Evolutionary conservation across 2,329 filamentous ascomycete genomes (phyloP), one percentile per base, ranked within the genome.

Genomic region (Claviceps arundinis): DNA sequence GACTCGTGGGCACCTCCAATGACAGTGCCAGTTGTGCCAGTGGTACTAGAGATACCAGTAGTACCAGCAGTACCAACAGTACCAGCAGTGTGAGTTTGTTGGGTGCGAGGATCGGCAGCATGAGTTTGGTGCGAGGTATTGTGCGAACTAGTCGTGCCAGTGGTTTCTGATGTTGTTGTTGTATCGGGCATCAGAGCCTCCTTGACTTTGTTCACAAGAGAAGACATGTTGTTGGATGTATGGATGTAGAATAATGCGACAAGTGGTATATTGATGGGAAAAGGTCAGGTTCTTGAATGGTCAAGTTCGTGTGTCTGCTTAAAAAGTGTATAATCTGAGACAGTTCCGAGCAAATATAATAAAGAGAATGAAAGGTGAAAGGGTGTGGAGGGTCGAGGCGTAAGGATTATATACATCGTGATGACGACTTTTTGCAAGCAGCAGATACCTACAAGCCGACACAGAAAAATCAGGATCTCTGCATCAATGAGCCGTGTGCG

Each of bases 181-280:
- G 73, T 69, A 65, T 74, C 70, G 55, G 69, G 66, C 60, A 69
- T 62, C 54, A 80, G 64, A 56, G 70, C 74, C 4, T 80, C 75
- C 73, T 80, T 80, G 64, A 79, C 72, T 68, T 80, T 80, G 71
- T 80, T 74, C 62, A 79, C 65, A 61, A 81, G 68, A 59, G 67
- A 66, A 65, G 77, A 78, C 77, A 80, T 81, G 62, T 43, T 34
- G 54, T 44, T 24, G 48, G 52, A 26, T 47, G 14, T 50, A 42
- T 24, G 48, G 52, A 26, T 47, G 14, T 50, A 42, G 41, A 17
- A 26, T n/a, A 42, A 26, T 2, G 8, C 9, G 47, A 22, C 30
- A 14, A n/a, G 41, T 22, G 16, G 30, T 54, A 26, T 54, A n/a
- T 40, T 53, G 50, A 50, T 53, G n/a, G 3, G 4, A 34, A 34